Evolutionary conservation across 2,329 filamentous ascomycete species (phyloP).

Genomic region (Amylocarpus encephaloides): DNA sequence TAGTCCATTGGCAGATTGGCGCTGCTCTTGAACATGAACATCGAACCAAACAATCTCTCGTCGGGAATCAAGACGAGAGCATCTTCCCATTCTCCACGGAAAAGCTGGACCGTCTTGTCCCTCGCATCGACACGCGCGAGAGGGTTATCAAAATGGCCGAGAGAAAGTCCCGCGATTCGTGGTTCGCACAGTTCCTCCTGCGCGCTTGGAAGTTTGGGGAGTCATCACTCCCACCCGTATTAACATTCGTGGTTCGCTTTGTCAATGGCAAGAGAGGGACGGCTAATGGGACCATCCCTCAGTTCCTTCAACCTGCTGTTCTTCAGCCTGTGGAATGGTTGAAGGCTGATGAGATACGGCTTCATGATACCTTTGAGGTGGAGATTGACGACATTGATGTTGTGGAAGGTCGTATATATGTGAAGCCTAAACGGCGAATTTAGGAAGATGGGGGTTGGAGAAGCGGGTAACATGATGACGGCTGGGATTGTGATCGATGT

Average conservation of each 20-base stretch:
- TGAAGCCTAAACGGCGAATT: background rate
- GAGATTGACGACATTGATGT: constrained; percentile 3
- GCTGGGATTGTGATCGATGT: too few species aligned
- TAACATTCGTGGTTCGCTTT: constrained; percentile 29
- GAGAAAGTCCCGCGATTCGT: constrained; percentile 37
- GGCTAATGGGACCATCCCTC: background rate
- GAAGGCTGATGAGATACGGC: background rate
- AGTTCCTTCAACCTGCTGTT: background rate
- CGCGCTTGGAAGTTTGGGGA: constrained; percentile 52
- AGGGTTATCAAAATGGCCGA: constrained; percentile 16
- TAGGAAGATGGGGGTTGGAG: background rate
- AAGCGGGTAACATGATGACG: background rate
- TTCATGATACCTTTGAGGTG: constrained; percentile 1
- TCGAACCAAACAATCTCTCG: constrained; percentile 32
- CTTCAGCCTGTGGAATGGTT: background rate
- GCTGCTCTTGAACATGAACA: constrained; percentile 45
- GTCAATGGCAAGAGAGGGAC: background rate
- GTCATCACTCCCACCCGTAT: constrained; percentile 39
- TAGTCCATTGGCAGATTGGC: constrained; percentile 63
- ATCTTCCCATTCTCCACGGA: constrained; percentile 29
- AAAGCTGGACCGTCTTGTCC: constrained; percentile 24
- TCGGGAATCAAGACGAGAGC: constrained; percentile 27
- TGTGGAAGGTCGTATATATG: background rate
- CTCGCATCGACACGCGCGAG: constrained; percentile 26
- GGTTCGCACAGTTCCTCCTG: constrained; percentile 53